These are phyloP conservation scores for Phoma sp. DNA, from an alignment of 2,329 filamentous ascomycete species.

Conservation along the genomic window DNA sequence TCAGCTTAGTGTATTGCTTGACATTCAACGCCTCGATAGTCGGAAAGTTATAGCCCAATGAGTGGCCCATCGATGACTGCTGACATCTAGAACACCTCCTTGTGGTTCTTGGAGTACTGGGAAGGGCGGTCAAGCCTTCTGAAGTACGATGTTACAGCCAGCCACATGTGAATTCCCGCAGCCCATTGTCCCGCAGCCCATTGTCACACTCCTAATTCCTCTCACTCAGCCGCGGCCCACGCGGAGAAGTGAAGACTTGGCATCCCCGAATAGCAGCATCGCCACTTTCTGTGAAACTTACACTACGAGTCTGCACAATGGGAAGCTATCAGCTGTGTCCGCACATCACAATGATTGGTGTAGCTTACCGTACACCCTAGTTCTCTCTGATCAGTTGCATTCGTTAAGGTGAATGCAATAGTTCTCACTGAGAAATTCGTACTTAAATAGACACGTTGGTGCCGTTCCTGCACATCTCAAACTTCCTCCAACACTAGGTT, in stretches of 20 bases:
- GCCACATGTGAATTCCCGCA: background rate
- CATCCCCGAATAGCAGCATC: background rate
- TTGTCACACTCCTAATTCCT: background rate
- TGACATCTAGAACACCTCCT: background rate
- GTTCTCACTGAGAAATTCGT: background rate
- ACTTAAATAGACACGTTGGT: background rate
- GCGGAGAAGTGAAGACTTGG: background rate
- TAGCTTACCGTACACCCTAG: background rate
- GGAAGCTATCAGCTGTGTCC: background rate
- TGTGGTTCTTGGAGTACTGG: background rate
- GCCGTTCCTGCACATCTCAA: background rate
- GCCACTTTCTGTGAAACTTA: background rate
- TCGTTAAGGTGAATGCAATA: background rate
- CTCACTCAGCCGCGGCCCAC: background rate
- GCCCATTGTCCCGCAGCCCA: no score
- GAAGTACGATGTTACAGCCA: conserved; percentile 8
- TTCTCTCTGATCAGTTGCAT: background rate
- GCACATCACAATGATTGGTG: background rate
- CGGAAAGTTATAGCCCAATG: background rate
- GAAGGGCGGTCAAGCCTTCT: background rate
- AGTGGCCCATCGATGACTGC: background rate
- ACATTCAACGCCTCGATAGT: background rate
- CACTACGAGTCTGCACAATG: background rate
- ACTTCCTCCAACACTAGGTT: background rate
- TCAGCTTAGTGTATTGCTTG: conserved; percentile 4